Base-by-base conservation (phyloP, 257 asterid species). In the Linderniella brevidens region DNA sequence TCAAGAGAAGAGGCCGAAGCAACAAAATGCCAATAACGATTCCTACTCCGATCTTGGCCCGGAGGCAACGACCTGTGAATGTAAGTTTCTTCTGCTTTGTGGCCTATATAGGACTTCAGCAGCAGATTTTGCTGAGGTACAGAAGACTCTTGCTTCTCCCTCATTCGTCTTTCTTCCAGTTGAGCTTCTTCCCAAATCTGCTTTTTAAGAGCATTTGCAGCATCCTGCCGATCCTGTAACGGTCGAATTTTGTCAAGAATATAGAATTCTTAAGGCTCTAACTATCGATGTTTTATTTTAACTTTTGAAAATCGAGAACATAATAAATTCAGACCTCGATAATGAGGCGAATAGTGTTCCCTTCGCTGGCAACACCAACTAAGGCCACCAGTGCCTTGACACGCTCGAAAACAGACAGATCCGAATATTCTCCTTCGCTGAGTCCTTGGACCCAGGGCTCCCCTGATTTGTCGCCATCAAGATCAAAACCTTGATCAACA, bases 111-210 rank as follows among this genome's bases (percentile, higher is more conserved):
- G 59, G 85, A 71, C 72, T 80, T 87, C 47, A 66, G 68, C 57
- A 79, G 76, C 51, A 78, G 68, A 54, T 75, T 68, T 55, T 74
- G 93, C 68, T 79, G 86, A 72, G 69, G 64, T 61, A 67, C 48
- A 41, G 60, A 50, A 52, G 37, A 49, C n/a, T 78, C 93, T 45
- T 52, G 85, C 55, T 82, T 93, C 54, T 82, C 95, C 68, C 76
- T 87, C 56, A 74, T 50, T 19, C 97, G 95, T 4, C 97, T 86
- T 65, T 76, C 82, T 62, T 87, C 97, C 41, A 82, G 80, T 64
- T 77, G 92, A 5, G 88, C 95, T 64, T 82, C 95, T 0, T 87
- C 87, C 95, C 93, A 87, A 78, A 87, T 77, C 66, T 86, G 97
- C 73, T 86, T 86, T 76, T 82, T 86, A 65, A 86, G 62, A 46